phyloP scores from a whole-genome alignment of 176 grass and related monocot species.

The Zoysia pacifica region DNA sequence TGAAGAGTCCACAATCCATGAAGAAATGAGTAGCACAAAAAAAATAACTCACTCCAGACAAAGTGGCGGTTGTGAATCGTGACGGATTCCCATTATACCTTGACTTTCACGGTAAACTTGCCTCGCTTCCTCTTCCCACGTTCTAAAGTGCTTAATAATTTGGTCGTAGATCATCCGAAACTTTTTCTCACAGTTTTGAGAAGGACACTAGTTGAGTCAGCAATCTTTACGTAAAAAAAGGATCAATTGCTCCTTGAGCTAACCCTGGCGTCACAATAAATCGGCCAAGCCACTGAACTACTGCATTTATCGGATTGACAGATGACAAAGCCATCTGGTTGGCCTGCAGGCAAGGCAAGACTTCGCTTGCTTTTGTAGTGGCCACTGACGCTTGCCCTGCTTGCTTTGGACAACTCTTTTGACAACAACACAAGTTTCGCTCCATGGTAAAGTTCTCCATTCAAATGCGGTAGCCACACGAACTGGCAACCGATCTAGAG shows the following conservation, averaged over 20 bases:
- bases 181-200: not conserved
- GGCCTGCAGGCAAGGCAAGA: not conserved
- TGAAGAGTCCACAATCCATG: not conserved
- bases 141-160: not conserved
- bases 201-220: not conserved
- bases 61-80: too few relatives aligned
- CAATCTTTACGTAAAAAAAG: not conserved
- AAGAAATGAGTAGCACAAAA: too few relatives aligned
- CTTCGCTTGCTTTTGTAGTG: too few relatives aligned
- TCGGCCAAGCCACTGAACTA: not conserved
- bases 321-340: not conserved
- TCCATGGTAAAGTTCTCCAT: not conserved
- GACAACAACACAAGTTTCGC: too few relatives aligned
- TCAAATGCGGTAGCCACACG: not conserved
- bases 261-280: not conserved
- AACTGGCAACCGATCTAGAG: not conserved
- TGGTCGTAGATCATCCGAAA: not conserved
- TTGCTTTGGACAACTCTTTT: not conserved
- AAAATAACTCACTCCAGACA: too few relatives aligned
- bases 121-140: too few relatives aligned
- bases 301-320: not conserved
- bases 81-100: too few relatives aligned
- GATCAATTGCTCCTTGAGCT: not conserved
- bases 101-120: too few relatives aligned
- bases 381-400: too few relatives aligned